These are phyloP conservation scores for Abrus pulchellus DNA, from an alignment of 306 rosid genomes.

Conservation along the genomic window DNA sequence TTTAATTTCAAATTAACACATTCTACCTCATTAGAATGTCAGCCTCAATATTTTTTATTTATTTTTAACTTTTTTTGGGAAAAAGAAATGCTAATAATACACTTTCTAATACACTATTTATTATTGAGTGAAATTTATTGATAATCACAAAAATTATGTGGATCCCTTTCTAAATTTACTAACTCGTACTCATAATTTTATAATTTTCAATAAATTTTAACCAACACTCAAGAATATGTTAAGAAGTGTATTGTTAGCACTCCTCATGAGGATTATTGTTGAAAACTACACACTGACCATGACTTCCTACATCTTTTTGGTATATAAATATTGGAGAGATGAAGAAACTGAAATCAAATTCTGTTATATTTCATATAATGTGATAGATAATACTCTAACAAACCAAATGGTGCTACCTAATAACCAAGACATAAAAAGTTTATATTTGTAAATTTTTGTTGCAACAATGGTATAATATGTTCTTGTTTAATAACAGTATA, in stretches of 20 bases:
- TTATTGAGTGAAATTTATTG: no score
- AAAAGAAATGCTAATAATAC: no score
- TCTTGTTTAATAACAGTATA: constrained; percentile 22
- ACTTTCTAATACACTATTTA: no score
- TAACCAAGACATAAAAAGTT: background rate
- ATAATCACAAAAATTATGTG: no score
- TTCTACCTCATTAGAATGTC: background rate
- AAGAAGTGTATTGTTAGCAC: no score
- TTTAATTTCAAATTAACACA: background rate
- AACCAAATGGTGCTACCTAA: background rate
- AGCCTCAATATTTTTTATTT: constrained; percentile 5
- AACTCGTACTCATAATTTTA: no score
- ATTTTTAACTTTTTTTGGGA: background rate
- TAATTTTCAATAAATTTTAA: no score
- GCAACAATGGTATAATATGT: background rate
- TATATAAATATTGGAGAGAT: background rate
- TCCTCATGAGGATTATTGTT: background rate
- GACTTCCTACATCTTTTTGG: background rate
- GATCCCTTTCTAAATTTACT: no score
- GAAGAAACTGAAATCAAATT: background rate
- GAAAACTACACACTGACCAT: background rate
- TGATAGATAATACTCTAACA: background rate
- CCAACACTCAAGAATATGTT: no score
- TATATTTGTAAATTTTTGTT: background rate
- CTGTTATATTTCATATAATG: background rate